Conservation (phyloP, 352 stramenopile genomes). For the Globisporangium irregulare region DNA sequence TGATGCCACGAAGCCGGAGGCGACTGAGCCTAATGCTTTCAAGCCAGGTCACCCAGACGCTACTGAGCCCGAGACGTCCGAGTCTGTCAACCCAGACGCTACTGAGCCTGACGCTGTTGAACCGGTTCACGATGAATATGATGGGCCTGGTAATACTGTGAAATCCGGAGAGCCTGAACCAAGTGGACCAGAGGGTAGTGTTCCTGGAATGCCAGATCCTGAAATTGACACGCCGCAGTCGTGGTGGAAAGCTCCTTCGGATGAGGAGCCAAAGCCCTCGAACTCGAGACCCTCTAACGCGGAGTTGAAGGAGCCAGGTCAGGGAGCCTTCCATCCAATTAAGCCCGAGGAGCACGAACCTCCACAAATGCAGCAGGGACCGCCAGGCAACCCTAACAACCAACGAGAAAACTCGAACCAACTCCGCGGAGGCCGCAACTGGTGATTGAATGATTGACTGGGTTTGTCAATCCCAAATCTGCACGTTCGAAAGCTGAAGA, state of each 20-base stretch:
- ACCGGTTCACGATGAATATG: background rate
- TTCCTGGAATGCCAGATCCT: background rate
- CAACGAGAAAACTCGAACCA: conserved; percentile 1
- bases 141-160: background rate
- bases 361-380: background rate
- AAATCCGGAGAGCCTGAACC: background rate
- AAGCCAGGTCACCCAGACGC: background rate
- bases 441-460: background rate
- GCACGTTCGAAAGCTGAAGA: background rate
- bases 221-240: background rate
- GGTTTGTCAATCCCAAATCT: background rate
- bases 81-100: background rate
- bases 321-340: background rate
- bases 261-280: background rate
- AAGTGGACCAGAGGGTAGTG: background rate
- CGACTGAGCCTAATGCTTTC: background rate
- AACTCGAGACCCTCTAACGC: background rate
- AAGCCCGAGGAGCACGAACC: background rate
- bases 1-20: background rate
- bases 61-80: background rate
- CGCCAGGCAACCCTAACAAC: background rate
- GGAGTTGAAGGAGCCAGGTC: background rate
- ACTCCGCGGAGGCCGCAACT: background rate
- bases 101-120: background rate
- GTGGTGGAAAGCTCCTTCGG: background rate